Conservation (phyloP, 192 early-diverging fungal genomes). For the Glomus cerebriforme region DNA sequence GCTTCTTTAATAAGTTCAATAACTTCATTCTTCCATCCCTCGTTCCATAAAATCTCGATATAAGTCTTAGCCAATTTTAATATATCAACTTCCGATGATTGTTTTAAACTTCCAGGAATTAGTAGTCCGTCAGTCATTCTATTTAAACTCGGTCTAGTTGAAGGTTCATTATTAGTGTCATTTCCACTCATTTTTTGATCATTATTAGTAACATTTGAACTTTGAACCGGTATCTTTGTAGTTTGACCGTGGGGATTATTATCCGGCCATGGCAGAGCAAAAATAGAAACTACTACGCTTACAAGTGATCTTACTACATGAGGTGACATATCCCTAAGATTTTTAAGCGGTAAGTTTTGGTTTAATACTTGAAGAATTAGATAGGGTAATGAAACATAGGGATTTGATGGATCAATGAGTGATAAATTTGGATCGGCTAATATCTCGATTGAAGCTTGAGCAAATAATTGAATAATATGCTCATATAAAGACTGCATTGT, state of each 20-base stretch:
- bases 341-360: constrained; percentile 8
- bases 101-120: neutral
- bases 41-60: constrained; percentile 37
- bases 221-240: neutral
- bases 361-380: constrained; percentile 5
- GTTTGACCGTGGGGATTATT: neutral
- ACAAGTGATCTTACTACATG: constrained; percentile 21
- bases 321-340: neutral
- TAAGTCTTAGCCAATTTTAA: constrained; percentile 30
- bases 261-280: constrained; percentile 4
- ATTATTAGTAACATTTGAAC: neutral
- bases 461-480: constrained; percentile 29
- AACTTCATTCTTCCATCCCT: constrained; percentile 35
- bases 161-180: neutral
- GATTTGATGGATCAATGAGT: neutral
- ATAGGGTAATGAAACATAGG: constrained; percentile 4
- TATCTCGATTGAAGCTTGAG: constrained; percentile 25
- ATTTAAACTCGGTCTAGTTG: neutral
- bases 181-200: neutral
- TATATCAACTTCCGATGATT: neutral
- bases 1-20: constrained; percentile 21
- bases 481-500: constrained; percentile 21
- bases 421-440: neutral
- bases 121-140: neutral
- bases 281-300: constrained; percentile 17